Evolutionary conservation across 495 filamentous ascomycete species (phyloP), one percentile per base, ranked within the genome.

Genomic region (Talaromyces thailandensis): DNA sequence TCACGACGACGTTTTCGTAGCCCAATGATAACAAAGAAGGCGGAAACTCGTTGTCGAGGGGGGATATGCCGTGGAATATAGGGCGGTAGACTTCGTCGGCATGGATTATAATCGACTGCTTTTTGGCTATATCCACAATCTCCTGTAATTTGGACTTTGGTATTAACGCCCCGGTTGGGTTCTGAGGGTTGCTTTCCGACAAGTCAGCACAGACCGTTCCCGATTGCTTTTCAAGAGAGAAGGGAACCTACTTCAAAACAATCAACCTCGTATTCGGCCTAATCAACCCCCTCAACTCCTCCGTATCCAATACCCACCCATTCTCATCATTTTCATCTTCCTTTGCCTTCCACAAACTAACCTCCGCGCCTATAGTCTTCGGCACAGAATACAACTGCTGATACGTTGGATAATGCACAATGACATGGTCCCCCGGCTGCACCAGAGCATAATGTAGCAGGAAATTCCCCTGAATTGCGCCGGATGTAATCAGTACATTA

Each of bases 321-420:
- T 90, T 55, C 11, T 55, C 51, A 28, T 55, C 79, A 40, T 14
- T 40, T 0, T 40, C 35, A 5, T 83, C 74, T 37, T 82, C 79
- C 61, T 81, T 83, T 6, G 92, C 78, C 70, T 85, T 84, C 92
- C 92, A 96, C 24, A 93, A 68, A 56, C 85, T 86, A 4, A 96
- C 90, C 62, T 91, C 84, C 1, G 92, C 92, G 0, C 92, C 92
- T 2, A 96, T 75, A 32, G 86, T 89, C 62, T 76, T 81, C 1
- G 92, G 89, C 1, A 95, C 83, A 12, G 83, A 77, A 66, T 93
- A 96, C 0, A 96, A 81, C 67, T 96, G 92, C 67, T 94, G 89
- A 70, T 96, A 96, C 24, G 91, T 94, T 3, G 92, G 92, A 66
- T 91, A 88, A 60, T 96, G 89, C 68, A 90, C 95, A 59, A 96